phyloP scores from a whole-genome alignment of 768 basidiomycete genomes.

The Flagelloscypha sp. region DNA sequence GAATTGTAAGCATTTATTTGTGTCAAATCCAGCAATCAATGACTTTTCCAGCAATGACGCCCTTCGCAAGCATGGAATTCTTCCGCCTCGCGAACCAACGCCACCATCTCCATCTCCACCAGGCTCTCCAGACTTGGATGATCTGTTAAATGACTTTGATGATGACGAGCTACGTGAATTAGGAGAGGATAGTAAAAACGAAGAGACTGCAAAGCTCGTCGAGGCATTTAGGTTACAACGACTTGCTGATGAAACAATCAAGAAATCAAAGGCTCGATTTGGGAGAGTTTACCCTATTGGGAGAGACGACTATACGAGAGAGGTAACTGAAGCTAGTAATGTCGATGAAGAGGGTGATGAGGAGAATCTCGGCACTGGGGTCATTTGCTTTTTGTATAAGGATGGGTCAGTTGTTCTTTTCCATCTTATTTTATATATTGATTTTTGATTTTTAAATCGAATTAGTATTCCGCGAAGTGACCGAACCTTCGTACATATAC shows the following conservation, averaged over 20 bases:
- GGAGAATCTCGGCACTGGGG: constrained; percentile 74
- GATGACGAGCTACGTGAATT: constrained; percentile 57
- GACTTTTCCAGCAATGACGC: constrained; percentile 75
- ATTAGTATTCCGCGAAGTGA: constrained; percentile 74
- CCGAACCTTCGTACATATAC: constrained; percentile 62
- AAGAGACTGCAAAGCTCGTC: constrained; percentile 68
- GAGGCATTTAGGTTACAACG: constrained; percentile 57
- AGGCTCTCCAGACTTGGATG: constrained; percentile 62
- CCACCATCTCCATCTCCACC: constrained; percentile 79
- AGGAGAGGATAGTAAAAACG: constrained; percentile 65
- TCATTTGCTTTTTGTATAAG: constrained; percentile 92
- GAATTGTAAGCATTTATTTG: constrained; percentile 67
- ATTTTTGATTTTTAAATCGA: not conserved
- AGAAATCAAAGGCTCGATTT: constrained; percentile 59
- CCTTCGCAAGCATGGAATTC: constrained; percentile 84
- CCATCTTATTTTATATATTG: not conserved
- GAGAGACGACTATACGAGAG: constrained; percentile 87
- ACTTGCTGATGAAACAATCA: constrained; percentile 51
- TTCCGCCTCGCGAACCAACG: constrained; percentile 64
- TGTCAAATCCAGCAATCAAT: not conserved
- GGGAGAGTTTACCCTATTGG: constrained; percentile 84
- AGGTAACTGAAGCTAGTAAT: constrained; percentile 90
- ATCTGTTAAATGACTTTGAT: constrained; percentile 57
- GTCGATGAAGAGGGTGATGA: constrained; percentile 57
- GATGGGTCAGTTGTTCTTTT: constrained; percentile 59